phyloP scores from a whole-genome alignment of 345 rosid species.

The Dimocarpus longan region DNA sequence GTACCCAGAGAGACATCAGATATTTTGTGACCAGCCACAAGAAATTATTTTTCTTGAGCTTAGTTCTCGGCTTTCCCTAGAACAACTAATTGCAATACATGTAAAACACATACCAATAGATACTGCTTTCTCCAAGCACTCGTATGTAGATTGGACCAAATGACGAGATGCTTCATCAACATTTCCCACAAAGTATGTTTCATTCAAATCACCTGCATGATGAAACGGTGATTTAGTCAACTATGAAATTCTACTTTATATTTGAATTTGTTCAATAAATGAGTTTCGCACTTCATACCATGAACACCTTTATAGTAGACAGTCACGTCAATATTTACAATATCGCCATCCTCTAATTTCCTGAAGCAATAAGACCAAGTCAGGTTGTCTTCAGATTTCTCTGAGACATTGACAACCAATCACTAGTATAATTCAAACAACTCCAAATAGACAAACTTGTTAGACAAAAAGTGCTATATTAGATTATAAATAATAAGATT shows the following conservation, averaged over 20 bases:
- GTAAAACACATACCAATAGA: constrained; percentile 57
- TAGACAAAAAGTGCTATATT: not conserved
- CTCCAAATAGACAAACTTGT: not conserved
- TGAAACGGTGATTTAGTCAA: constrained; percentile 14
- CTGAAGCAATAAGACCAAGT: constrained; percentile 42
- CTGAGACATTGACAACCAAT: not conserved
- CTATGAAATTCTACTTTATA: not conserved
- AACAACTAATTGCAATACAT: not conserved
- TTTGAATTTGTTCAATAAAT: not conserved
- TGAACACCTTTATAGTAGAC: constrained; percentile 93
- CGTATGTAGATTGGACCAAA: constrained; percentile 82
- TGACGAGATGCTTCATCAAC: constrained; percentile 87
- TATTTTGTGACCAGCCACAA: not conserved
- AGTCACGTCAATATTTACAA: constrained; percentile 85
- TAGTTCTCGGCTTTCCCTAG: not conserved
- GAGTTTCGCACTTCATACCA: constrained; percentile 48
- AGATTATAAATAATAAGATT: too few species aligned
- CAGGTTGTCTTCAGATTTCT: not conserved
- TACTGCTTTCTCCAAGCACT: constrained; percentile 94
- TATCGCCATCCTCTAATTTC: constrained; percentile 94
- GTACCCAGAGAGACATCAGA: not conserved
- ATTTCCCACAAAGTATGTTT: constrained; percentile 95
- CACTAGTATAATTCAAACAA: not conserved
- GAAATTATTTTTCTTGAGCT: not conserved
- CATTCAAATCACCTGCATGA: constrained; percentile 86